These are phyloP conservation scores for Adansonia rubrostipa DNA, from an alignment of 441 rosid species.

Conservation along the genomic window DNA sequence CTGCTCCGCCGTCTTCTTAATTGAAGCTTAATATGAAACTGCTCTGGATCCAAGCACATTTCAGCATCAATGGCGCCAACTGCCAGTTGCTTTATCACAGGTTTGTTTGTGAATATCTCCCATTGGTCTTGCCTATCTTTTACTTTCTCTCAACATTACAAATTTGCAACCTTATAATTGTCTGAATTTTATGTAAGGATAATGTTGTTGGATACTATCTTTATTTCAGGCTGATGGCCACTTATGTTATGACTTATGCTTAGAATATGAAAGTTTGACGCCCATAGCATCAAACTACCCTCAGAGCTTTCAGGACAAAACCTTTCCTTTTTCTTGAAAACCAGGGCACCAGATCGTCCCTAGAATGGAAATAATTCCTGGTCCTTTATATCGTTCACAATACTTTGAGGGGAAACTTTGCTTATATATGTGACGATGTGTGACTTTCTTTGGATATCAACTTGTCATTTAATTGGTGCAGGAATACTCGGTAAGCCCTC, in stretches of 20 bases:
- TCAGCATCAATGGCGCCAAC: slow-evolving; percentile 96
- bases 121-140: not conserved
- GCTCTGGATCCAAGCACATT: slow-evolving; percentile 78
- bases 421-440: not conserved
- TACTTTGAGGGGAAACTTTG: not conserved
- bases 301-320: not conserved
- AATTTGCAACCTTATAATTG: too few species aligned
- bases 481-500: slow-evolving; percentile 73
- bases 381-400: not conserved
- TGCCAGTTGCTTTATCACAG: slow-evolving; percentile 71
- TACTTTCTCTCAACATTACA: not conserved
- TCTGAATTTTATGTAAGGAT: too few species aligned
- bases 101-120: slow-evolving; percentile 35
- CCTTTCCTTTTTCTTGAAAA: not conserved
- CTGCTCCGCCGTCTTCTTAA: slow-evolving; percentile 58
- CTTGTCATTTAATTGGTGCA: slow-evolving; percentile 34
- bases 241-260: not conserved
- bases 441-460: not conserved
- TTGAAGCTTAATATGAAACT: slow-evolving; percentile 83
- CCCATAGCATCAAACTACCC: not conserved
- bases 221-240: not conserved
- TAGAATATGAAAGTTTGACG: not conserved
- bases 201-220: not conserved
- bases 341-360: not conserved
- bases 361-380: not conserved